phyloP scores from a whole-genome alignment of 1,284 basidiomycete genomes.

The Peniophora sp. region DNA sequence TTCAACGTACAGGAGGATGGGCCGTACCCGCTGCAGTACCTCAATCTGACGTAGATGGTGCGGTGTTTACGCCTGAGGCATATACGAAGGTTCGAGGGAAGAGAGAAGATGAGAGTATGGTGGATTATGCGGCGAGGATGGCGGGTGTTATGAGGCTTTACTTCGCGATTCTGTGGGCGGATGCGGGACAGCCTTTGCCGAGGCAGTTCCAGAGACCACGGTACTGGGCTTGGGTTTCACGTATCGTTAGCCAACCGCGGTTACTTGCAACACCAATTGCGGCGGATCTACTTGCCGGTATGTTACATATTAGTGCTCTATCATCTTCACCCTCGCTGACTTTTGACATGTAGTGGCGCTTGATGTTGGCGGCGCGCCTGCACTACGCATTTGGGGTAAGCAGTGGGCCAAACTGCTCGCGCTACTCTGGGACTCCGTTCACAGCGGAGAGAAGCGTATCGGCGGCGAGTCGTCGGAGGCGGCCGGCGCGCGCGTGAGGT shows the following conservation, averaged over 20 bases:
- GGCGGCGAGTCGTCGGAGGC: constrained; percentile 52
- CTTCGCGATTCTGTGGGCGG: constrained; percentile 62
- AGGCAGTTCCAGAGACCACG: constrained; percentile 51
- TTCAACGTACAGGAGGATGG: constrained; percentile 76
- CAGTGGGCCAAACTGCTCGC: constrained; percentile 77
- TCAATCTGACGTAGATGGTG: constrained; percentile 33
- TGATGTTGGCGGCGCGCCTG: constrained; percentile 63
- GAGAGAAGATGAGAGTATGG: constrained; percentile 44
- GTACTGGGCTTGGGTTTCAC: constrained; percentile 63
- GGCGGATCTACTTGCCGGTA: constrained; percentile 62
- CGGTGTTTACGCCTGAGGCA: constrained; percentile 41
- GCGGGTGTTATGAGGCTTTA: constrained; percentile 85
- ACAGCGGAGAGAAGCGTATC: constrained; percentile 32
- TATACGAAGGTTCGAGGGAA: constrained; percentile 69
- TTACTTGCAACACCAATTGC: constrained; percentile 49
- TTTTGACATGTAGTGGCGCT: constrained; percentile 45
- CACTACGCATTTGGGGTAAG: constrained; percentile 58
- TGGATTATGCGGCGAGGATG: constrained; percentile 73
- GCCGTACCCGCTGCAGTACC: constrained; percentile 51
- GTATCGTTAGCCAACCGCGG: constrained; percentile 43
- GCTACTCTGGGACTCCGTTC: constrained; percentile 57
- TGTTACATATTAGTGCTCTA: constrained; percentile 23
- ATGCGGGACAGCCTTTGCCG: constrained; percentile 32
- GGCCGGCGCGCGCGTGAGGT: constrained; percentile 48
- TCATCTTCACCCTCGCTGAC: constrained; percentile 19